phyloP scores from a whole-genome alignment of 2,329 filamentous ascomycete genomes.

The Monosporascus sp. region DNA sequence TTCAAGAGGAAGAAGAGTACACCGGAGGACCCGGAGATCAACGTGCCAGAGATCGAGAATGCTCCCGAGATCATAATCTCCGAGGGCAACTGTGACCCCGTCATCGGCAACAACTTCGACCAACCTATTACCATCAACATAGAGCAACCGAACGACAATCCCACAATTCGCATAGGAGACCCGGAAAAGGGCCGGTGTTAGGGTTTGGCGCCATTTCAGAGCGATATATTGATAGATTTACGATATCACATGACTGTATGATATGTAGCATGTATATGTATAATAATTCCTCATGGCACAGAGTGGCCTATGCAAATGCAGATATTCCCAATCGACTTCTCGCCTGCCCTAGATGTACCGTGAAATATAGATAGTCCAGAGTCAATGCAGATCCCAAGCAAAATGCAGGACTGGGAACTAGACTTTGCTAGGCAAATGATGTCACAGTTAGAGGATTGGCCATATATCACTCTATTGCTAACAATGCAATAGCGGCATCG shows the following conservation, averaged over 20 bases:
- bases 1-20: conserved; percentile 12
- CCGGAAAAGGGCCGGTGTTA: conserved; percentile 17
- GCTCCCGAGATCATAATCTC: conserved; percentile 23
- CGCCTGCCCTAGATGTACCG: too few relatives aligned
- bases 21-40: not conserved
- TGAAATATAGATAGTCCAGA: too few relatives aligned
- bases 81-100: conserved; percentile 3
- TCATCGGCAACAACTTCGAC: not conserved
- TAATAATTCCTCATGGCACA: too few relatives aligned
- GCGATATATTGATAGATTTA: not conserved
- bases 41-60: not conserved
- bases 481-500: too few relatives aligned
- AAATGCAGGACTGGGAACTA: too few relatives aligned
- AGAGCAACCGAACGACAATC: conserved; percentile 2
- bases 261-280: too few relatives aligned
- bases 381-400: too few relatives aligned
- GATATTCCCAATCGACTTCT: too few relatives aligned
- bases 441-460: too few relatives aligned
- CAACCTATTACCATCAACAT: not conserved
- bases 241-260: not conserved
- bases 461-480: too few relatives aligned
- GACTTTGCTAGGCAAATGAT: too few relatives aligned
- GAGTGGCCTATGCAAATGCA: too few relatives aligned
- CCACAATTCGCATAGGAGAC: conserved; percentile 20
- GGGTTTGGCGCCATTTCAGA: not conserved